Percentiles rank a stretch among this genome's conserved stretches.
Evolutionary conservation across 2,329 filamentous ascomycete genomes (phyloP).

Genomic region (Phoma sp.): DNA sequence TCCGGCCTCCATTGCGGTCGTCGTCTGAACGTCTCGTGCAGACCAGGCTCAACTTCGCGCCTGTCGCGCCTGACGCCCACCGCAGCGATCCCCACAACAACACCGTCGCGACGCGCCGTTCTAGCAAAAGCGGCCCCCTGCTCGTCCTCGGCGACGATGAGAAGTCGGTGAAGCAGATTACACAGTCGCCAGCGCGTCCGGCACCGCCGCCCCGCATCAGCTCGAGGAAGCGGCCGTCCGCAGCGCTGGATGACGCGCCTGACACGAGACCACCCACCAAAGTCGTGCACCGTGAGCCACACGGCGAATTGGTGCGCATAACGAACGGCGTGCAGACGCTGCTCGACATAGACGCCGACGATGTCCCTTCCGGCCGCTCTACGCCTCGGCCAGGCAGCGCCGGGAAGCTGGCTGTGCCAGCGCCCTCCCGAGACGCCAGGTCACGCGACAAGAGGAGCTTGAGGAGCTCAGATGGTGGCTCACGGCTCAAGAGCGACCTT

Average conservation of each 20-base stretch:
- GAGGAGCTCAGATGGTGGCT: constrained; percentile 82
- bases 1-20: constrained; percentile 39
- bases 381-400: constrained; percentile 41
- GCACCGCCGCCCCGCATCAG: constrained; percentile 30
- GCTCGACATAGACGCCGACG: constrained; percentile 45
- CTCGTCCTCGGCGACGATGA: constrained; percentile 32
- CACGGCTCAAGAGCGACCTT: constrained; percentile 88
- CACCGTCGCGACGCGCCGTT: constrained; percentile 37
- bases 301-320: constrained; percentile 52
- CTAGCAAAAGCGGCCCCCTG: constrained; percentile 34
- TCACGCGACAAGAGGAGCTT: constrained; percentile 74
- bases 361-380: constrained; percentile 39
- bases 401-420: constrained; percentile 38
- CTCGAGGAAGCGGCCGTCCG: constrained; percentile 43
- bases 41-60: constrained; percentile 40
- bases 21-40: constrained; percentile 40
- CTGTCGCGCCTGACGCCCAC: constrained; percentile 33
- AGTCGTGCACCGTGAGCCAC: constrained; percentile 51
- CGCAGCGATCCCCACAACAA: constrained; percentile 28
- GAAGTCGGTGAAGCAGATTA: constrained; percentile 22
- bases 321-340: constrained; percentile 52
- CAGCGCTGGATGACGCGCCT: constrained; percentile 34
- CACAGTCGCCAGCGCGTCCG: constrained; percentile 20
- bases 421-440: constrained; percentile 21
- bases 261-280: constrained; percentile 51